phyloP scores from a whole-genome alignment of 2,329 filamentous ascomycete genomes.

The Penicillium sp. region DNA sequence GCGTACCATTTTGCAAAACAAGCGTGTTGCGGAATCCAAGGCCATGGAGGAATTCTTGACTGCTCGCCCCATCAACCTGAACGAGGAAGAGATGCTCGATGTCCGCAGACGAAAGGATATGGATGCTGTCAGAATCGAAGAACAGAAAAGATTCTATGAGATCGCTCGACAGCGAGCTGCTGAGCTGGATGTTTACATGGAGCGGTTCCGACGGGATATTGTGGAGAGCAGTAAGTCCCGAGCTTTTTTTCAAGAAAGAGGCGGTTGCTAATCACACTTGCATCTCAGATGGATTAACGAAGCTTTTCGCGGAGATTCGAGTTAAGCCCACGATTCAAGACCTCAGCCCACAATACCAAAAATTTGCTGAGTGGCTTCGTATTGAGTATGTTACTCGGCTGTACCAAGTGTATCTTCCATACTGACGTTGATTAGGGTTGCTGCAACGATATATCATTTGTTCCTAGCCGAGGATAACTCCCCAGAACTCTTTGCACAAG shows the following conservation, averaged over 20 bases:
- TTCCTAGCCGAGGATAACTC: conserved; percentile 98
- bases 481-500: conserved; percentile 89
- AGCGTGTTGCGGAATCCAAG: conserved; percentile 75
- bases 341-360: conserved; percentile 90
- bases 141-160: conserved; percentile 93
- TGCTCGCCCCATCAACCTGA: conserved; percentile 65
- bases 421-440: conserved; percentile 53
- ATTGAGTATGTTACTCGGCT: conserved; percentile 62
- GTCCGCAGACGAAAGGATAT: conserved; percentile 74
- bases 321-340: conserved; percentile 83
- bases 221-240: conserved; percentile 63
- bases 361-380: conserved; percentile 95
- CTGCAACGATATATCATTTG: conserved; percentile 92
- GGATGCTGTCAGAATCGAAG: conserved; percentile 83
- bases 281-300: conserved; percentile 71
- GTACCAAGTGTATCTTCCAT: neutral
- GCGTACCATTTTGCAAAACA: conserved; percentile 78
- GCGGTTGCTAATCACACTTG: conserved; percentile 4
- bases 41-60: conserved; percentile 83
- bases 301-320: conserved; percentile 87
- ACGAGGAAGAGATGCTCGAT: conserved; percentile 78
- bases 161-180: conserved; percentile 85
- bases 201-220: conserved; percentile 66
- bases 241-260: conserved; percentile 30
- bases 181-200: conserved; percentile 97